A percentile compares a stretch with the other conserved stretches of the same genome.
phyloP scores from a whole-genome alignment of 441 rosid species.

The Omphalea diandra region DNA sequence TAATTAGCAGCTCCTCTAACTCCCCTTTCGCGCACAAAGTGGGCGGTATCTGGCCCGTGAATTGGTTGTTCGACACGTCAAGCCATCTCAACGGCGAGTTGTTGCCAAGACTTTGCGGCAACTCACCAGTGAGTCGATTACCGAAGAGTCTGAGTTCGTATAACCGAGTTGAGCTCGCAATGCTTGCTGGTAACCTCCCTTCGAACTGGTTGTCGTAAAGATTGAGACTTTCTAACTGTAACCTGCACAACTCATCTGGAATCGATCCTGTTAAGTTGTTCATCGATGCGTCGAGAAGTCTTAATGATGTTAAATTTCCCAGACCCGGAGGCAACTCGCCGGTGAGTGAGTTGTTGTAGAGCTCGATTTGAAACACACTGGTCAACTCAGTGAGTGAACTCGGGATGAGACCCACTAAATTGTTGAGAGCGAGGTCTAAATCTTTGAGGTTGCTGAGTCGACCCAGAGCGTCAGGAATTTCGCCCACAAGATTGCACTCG shows the following conservation, averaged over 20 bases:
- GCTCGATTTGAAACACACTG: slow-evolving; percentile 79
- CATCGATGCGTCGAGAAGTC: slow-evolving; percentile 86
- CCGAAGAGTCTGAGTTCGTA: slow-evolving; percentile 76
- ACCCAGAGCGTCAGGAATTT: slow-evolving; percentile 84
- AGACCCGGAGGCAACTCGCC: slow-evolving; percentile 69
- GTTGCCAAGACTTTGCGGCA: slow-evolving; percentile 67
- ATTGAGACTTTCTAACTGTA: slow-evolving; percentile 73
- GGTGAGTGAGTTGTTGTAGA: slow-evolving; percentile 82
- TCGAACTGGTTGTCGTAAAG: slow-evolving; percentile 70
- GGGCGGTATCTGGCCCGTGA: slow-evolving; percentile 64
- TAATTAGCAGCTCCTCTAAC: slow-evolving; percentile 68
- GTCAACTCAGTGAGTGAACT: slow-evolving; percentile 58
- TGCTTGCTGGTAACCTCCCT: slow-evolving; percentile 62
- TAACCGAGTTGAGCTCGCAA: slow-evolving; percentile 62
- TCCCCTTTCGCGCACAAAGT: slow-evolving; percentile 59
- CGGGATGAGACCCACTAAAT: slow-evolving; percentile 63
- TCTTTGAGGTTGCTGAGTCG: slow-evolving; percentile 60
- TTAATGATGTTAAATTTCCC: slow-evolving; percentile 53
- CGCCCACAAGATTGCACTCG: slow-evolving; percentile 68
- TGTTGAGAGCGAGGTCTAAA: slow-evolving; percentile 82
- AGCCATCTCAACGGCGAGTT: slow-evolving; percentile 75
- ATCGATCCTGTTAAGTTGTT: slow-evolving; percentile 63
- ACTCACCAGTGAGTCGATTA: slow-evolving; percentile 59
- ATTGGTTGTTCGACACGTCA: slow-evolving; percentile 69
- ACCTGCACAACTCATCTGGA: slow-evolving; percentile 68